Conservation (phyloP, 2,329 filamentous ascomycete genomes). For the Verticillium nubilum region DNA sequence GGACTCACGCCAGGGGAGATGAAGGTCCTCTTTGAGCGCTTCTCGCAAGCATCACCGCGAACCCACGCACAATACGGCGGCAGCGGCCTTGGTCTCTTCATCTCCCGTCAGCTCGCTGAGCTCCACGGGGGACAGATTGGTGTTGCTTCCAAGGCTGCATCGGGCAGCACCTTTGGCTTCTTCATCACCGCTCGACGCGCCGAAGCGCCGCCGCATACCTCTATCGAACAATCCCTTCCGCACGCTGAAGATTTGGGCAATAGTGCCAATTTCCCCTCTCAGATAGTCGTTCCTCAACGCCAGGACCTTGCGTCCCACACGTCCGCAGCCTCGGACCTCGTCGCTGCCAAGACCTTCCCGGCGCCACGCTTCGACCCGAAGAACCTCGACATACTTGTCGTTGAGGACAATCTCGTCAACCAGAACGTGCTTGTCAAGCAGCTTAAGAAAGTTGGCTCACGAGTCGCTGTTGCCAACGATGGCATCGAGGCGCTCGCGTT, state of each 20-base stretch:
- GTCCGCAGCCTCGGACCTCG: conserved; percentile 12
- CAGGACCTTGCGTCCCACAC: conserved; percentile 16
- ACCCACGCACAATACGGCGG: conserved; percentile 57
- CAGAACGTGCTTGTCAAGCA: conserved; percentile 63
- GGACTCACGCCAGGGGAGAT: conserved; percentile 58
- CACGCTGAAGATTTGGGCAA: background rate
- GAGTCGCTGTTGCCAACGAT: conserved; percentile 56
- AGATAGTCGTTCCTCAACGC: conserved; percentile 9
- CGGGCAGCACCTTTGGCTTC: conserved; percentile 58
- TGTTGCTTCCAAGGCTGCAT: conserved; percentile 50
- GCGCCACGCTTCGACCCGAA: conserved; percentile 29
- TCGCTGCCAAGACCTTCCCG: conserved; percentile 12
- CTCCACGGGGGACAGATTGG: conserved; percentile 62
- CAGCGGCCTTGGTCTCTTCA: conserved; percentile 58
- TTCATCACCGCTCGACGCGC: conserved; percentile 44
- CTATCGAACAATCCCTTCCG: background rate
- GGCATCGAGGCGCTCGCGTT: conserved; percentile 50
- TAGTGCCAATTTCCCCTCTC: conserved; percentile 2
- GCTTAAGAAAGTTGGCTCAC: conserved; percentile 52
- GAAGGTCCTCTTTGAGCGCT: conserved; percentile 60
- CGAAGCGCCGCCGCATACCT: conserved; percentile 2
- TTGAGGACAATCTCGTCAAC: conserved; percentile 65
- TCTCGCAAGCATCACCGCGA: conserved; percentile 53
- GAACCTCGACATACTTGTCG: conserved; percentile 52
- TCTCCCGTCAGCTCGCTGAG: conserved; percentile 57